A percentile compares a stretch with the other conserved stretches of the same genome.
These are phyloP conservation scores for Candida caryicola DNA, from an alignment of 805 yeast genomes.

Conservation along the genomic window DNA sequence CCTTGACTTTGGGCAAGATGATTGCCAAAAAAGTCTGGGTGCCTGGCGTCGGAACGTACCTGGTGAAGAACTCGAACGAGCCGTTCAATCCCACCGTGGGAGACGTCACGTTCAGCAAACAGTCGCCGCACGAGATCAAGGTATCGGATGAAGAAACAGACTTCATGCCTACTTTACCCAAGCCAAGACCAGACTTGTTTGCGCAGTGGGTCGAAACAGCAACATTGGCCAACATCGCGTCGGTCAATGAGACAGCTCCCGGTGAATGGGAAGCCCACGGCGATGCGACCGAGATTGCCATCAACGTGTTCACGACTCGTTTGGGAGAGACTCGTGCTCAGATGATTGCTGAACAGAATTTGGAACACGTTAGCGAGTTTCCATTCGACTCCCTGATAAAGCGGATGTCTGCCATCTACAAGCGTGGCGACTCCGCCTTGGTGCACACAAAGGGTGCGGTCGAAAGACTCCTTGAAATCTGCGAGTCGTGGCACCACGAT, in stretches of 20 bases:
- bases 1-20: conserved; percentile 39
- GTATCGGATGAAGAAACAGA: conserved; percentile 36
- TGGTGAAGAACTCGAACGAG: conserved; percentile 31
- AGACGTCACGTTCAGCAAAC: conserved; percentile 30
- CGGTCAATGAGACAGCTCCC: conserved; percentile 31
- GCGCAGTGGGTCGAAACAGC: conserved; percentile 31
- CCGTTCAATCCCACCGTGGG: conserved; percentile 41
- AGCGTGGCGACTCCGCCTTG: conserved; percentile 3
- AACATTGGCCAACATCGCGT: conserved; percentile 40
- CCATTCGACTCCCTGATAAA: conserved; percentile 34
- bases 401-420: conserved; percentile 30
- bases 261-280: conserved; percentile 39
- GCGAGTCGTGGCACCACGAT: conserved; percentile 20
- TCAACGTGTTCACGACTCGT: conserved; percentile 31
- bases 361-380: conserved; percentile 25
- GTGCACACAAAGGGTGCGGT: conserved; percentile 34
- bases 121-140: conserved; percentile 27
- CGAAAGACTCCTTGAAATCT: conserved; percentile 25
- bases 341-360: conserved; percentile 11
- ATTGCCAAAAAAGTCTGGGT: conserved; percentile 37
- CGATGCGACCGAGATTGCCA: conserved; percentile 37
- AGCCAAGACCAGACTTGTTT: conserved; percentile 19
- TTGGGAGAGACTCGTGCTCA: conserved; percentile 20
- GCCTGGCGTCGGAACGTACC: conserved; percentile 32
- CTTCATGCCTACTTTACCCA: conserved; percentile 30